These are phyloP conservation scores for Penicillium steckii DNA, from an alignment of 495 filamentous ascomycete species.

Conservation along the genomic window DNA sequence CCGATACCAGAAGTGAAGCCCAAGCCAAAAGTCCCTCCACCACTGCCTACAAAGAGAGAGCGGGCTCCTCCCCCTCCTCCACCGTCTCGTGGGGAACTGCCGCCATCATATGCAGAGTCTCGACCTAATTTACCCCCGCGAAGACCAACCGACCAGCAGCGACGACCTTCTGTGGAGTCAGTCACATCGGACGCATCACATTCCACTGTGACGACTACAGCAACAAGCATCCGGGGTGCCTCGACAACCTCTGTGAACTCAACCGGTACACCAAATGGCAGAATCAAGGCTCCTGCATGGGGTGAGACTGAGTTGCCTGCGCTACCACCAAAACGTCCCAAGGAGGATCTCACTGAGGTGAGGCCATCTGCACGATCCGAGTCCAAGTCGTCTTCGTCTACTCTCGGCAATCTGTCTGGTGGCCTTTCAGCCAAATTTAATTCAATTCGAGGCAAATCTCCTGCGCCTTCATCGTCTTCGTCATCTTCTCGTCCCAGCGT, in stretches of 20 bases:
- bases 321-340: conserved; percentile 41
- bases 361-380: conserved; percentile 23
- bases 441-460: conserved; percentile 16
- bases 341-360: conserved; percentile 16
- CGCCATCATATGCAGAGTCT: conserved; percentile 26
- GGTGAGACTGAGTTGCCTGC: conserved; percentile 42
- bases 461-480: conserved; percentile 15
- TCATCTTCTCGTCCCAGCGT: conserved; percentile 14
- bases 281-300: conserved; percentile 45
- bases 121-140: conserved; percentile 41
- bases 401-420: conserved; percentile 16
- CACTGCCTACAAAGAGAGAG: conserved; percentile 47
- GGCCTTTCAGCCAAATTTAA: conserved; percentile 20
- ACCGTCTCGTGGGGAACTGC: conserved; percentile 37
- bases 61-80: conserved; percentile 41
- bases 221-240: conserved; percentile 29
- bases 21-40: conserved; percentile 45
- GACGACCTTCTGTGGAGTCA: conserved; percentile 36
- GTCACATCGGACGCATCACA: conserved; percentile 37
- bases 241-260: conserved; percentile 37
- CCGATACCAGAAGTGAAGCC: conserved; percentile 33
- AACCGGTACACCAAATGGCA: conserved; percentile 10
- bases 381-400: conserved; percentile 13
- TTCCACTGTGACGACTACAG: conserved; percentile 34
- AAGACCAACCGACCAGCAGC: conserved; percentile 32